Conservation (phyloP, 441 rosid genomes). For the Populus hybrid region DNA sequence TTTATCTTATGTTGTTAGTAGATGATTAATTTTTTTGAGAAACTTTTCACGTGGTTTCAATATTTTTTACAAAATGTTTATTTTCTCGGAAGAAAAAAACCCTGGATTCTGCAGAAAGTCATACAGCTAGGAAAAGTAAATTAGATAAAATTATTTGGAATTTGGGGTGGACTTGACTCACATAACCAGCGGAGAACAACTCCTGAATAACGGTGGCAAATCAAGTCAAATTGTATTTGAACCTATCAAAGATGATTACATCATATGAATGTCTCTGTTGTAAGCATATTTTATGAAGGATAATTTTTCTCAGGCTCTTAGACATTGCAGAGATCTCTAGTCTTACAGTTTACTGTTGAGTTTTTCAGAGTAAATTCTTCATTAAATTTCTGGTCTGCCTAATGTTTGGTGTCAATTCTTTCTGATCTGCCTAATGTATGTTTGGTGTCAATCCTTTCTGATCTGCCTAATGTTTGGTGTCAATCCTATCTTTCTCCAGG, state of each 20-base stretch:
- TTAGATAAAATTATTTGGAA: not conserved
- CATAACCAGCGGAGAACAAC: not conserved
- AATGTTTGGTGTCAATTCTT: not conserved
- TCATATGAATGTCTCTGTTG: not conserved
- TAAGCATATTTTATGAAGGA: not conserved
- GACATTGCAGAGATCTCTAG: not conserved
- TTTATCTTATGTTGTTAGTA: not conserved
- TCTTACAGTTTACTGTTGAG: not conserved
- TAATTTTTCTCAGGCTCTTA: not conserved
- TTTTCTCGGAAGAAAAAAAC: not conserved
- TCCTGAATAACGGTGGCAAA: not conserved
- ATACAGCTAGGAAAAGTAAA: not conserved
- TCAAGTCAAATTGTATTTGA: not conserved
- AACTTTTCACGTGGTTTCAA: not conserved
- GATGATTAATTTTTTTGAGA: not conserved
- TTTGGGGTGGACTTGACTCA: not conserved
- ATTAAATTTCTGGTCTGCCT: no score
- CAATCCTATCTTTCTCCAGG: not conserved
- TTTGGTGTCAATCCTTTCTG: no score
- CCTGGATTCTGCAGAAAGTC: not conserved
- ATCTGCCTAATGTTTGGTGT: no score
- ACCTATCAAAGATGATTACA: not conserved
- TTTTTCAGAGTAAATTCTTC: not conserved
- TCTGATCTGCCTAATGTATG: not conserved
- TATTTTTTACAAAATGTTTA: not conserved